These are phyloP conservation scores for Yarrowia sp. DNA, from an alignment of 805 yeast genomes.

Conservation along the genomic window DNA sequence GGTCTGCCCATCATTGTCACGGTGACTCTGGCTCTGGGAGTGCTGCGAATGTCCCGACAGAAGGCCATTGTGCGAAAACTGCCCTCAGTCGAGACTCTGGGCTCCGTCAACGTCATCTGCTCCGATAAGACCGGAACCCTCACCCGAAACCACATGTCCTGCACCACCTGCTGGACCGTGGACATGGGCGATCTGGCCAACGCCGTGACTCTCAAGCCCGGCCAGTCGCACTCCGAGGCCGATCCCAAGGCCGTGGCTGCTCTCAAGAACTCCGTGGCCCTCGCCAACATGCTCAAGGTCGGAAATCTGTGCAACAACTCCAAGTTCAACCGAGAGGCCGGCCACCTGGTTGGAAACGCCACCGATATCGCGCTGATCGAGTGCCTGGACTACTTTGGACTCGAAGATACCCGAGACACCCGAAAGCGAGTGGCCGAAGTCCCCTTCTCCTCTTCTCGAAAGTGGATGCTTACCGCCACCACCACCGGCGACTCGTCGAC, in stretches of 20 bases:
- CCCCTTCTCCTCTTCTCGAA: conserved; percentile 84
- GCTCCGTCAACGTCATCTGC: conserved; percentile 92
- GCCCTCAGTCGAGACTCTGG: conserved; percentile 94
- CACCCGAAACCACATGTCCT: conserved; percentile 91
- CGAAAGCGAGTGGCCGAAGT: conserved; percentile 70
- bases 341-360: conserved; percentile 89
- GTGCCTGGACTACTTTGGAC: conserved; percentile 69
- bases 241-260: conserved; percentile 24
- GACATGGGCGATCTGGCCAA: conserved; percentile 51
- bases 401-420: conserved; percentile 70
- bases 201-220: conserved; percentile 22
- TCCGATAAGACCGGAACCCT: conserved; percentile 91
- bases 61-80: conserved; percentile 93
- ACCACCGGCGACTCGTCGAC: conserved; percentile 66
- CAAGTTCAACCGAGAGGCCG: conserved; percentile 56
- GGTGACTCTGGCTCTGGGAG: conserved; percentile 95
- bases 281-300: conserved; percentile 42
- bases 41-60: conserved; percentile 91
- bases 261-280: conserved; percentile 11
- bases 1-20: conserved; percentile 98
- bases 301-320: conserved; percentile 52
- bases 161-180: conserved; percentile 79
- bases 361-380: conserved; percentile 92
- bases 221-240: conserved; percentile 12
- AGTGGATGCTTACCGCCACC: conserved; percentile 85